Evolutionary conservation across 1,284 basidiomycete species (phyloP), one percentile per base, ranked within the genome.

Genomic region (Cryptococcus sp.): DNA sequence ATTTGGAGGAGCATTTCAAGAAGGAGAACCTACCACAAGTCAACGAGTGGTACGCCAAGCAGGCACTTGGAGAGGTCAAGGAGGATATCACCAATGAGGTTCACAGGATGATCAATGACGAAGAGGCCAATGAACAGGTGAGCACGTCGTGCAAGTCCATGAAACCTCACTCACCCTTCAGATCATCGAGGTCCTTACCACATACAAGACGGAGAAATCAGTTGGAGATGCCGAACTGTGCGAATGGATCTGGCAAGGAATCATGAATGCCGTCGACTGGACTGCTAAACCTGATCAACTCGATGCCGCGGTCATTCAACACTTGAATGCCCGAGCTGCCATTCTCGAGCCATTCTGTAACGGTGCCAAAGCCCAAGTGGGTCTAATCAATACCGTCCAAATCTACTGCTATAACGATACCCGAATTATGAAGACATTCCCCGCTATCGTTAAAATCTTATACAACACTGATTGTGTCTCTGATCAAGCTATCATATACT

Each of bases 401-500:
- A 83, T 92, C 62, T 90, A 92, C 79, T 93, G 89, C 76, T 95
- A 96, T 76, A 89, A 93, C 77, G 90, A 97, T 71, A 92, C 90
- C 33, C 87, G 90, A 55, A 83, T 95, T 69, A 92, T 93, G 78
- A 95, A 94, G 76, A 82, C 89, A 6, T 97, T 98, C 81, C 86
- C 90, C 49, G 89, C 92, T 70, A 86, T 98, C 74, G 82, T 98
- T 65, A 96, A 96, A 82, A 89, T 93, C 70, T 81, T 95, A 75
- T 97, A 97, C 80, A 94, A 93, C 77, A 86, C 88, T 69, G 94
- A 98, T 71, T 92, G 91, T 77, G 83, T 97, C 65, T 89, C 90
- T 58, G 91, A 94, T 71, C 88, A 93, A 74, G 93, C 94, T 59
- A 94, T 98, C 71, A 88, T 97, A 59, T 98, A 96, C 79, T 98